Evolutionary conservation across 2,329 filamentous ascomycete genomes (phyloP).

Genomic region (Colletotrichum sp.): DNA sequence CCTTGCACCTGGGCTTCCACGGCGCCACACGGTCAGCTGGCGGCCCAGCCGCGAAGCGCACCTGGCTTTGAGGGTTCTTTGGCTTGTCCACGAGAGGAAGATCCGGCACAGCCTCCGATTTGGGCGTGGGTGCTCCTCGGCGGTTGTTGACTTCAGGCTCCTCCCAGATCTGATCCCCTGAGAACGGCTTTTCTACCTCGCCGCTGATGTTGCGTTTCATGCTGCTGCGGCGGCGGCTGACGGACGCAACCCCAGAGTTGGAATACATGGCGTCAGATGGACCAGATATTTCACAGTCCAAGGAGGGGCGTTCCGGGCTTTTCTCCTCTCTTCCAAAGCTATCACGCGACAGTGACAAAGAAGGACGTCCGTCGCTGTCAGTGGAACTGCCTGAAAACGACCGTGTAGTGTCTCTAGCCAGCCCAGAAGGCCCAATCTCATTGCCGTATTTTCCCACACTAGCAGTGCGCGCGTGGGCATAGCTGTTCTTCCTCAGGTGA

Average conservation of each 20-base stretch:
- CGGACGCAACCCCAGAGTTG: neutral
- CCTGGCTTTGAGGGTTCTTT: conserved; percentile 67
- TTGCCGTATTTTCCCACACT: conserved; percentile 57
- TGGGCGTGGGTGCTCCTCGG: conserved; percentile 25
- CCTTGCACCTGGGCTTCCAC: conserved; percentile 29
- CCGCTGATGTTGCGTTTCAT: conserved; percentile 74
- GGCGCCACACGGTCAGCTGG: conserved; percentile 44
- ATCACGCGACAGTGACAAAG: conserved; percentile 19
- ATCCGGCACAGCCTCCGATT: neutral
- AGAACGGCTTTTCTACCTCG: conserved; percentile 70
- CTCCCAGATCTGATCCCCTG: conserved; percentile 85
- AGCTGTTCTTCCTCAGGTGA: conserved; percentile 74
- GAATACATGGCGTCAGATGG: neutral
- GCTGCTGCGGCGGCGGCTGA: conserved; percentile 64
- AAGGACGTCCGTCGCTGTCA: conserved; percentile 46
- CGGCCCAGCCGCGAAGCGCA: conserved; percentile 52
- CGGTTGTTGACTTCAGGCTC: conserved; percentile 66
- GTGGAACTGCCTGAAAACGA: conserved; percentile 59
- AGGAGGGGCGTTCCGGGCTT: conserved; percentile 22
- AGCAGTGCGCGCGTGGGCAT: conserved; percentile 69
- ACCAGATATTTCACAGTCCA: conserved; percentile 22
- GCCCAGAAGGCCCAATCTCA: conserved; percentile 50
- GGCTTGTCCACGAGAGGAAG: conserved; percentile 44
- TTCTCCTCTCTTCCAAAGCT: neutral
- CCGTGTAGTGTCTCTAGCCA: conserved; percentile 48